A percentile compares a stretch with the other conserved stretches of the same genome.
Conservation (phyloP, 2,329 filamentous ascomycete genomes). For the Teratosphaeriaceae sp. region DNA sequence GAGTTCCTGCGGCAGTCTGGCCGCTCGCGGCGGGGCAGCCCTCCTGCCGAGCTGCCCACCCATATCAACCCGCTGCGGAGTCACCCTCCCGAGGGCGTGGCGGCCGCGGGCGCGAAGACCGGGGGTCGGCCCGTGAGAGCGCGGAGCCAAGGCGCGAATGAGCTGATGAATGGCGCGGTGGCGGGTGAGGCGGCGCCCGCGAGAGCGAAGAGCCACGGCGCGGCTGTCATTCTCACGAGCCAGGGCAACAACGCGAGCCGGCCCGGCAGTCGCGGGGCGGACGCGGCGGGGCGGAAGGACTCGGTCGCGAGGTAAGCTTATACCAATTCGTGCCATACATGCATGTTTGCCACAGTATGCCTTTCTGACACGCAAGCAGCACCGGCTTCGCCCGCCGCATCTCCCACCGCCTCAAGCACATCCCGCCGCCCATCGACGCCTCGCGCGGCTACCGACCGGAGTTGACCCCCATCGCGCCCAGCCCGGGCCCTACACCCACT, state of each 20-base stretch:
- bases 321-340: no score
- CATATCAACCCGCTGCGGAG: no score
- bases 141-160: conserved; percentile 5
- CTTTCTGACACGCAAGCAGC: conserved; percentile 1
- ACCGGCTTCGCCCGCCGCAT: conserved; percentile 23
- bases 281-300: conserved; percentile 9
- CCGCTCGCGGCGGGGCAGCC: neutral
- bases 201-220: conserved; percentile 5
- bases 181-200: neutral
- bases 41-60: no score
- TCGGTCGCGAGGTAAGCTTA: conserved; percentile 12
- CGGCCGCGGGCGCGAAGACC: no score
- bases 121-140: no score
- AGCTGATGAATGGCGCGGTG: neutral
- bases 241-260: neutral
- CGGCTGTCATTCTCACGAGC: conserved; percentile 5
- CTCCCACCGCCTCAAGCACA: conserved; percentile 21
- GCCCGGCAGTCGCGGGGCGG: conserved; percentile 6
- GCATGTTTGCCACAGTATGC: no score
- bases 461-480: neutral
- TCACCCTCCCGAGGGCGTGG: no score
- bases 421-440: conserved; percentile 7
- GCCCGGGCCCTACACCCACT: no score
- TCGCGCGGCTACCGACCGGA: neutral
- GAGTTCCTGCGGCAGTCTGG: conserved; percentile 18